Conservation (phyloP, 2,329 filamentous ascomycete species). For the Tolypocladium nubicola region DNA sequence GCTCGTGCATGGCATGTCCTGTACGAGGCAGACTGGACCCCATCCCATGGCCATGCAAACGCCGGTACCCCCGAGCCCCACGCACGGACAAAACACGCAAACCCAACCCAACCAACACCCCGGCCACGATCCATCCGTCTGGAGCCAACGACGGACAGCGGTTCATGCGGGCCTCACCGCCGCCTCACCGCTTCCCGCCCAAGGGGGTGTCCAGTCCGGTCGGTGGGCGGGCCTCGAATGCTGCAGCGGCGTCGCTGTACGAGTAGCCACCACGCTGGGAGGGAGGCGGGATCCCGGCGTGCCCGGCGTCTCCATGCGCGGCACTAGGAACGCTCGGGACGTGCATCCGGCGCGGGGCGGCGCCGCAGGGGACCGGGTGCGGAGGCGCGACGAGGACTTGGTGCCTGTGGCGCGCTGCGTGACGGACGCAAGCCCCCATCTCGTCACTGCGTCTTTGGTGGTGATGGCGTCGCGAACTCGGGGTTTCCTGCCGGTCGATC, state of each 20-base stretch:
- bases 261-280: neutral
- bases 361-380: neutral
- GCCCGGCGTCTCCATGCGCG: neutral
- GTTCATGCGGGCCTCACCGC: slow-evolving; percentile 4
- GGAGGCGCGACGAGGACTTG: neutral
- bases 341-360: slow-evolving; percentile 1
- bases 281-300: neutral
- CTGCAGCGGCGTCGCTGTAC: neutral
- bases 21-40: neutral
- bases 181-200: slow-evolving; percentile 3
- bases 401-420: neutral
- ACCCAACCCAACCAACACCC: neutral
- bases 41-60: neutral
- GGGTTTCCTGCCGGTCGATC: neutral
- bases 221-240: neutral
- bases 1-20: neutral
- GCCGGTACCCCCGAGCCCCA: neutral
- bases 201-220: neutral
- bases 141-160: neutral
- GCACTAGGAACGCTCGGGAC: slow-evolving; percentile 1
- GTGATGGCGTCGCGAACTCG: neutral
- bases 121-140: neutral
- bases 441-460: neutral
- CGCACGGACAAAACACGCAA: neutral
- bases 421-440: neutral